A percentile compares a stretch with the other conserved stretches of the same genome.
phyloP scores from a whole-genome alignment of 2,329 filamentous ascomycete species.

The Xylariaceae sp. region DNA sequence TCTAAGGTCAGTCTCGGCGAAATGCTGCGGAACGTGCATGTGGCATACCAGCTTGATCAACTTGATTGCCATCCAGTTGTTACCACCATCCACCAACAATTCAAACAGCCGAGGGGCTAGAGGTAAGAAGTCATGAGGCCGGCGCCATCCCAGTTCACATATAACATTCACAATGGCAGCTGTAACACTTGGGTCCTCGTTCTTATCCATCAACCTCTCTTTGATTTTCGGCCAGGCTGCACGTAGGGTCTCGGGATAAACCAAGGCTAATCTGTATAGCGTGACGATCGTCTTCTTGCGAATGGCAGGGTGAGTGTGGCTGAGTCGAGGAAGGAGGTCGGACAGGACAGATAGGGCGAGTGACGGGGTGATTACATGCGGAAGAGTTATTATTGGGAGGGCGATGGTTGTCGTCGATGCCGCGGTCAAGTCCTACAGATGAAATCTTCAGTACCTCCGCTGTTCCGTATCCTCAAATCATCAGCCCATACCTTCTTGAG shows the following conservation, averaged over 20 bases:
- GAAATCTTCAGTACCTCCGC: constrained; percentile 9
- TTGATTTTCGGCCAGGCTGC: constrained; percentile 98
- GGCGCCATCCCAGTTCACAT: constrained; percentile 91
- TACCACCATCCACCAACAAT: constrained; percentile 84
- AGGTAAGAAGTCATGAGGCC: constrained; percentile 91
- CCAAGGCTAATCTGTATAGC: constrained; percentile 86
- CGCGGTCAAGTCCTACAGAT: constrained; percentile 69
- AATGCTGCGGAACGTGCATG: constrained; percentile 12
- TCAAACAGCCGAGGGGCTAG: constrained; percentile 91
- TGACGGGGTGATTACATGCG: constrained; percentile 90
- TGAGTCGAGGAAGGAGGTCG: constrained; percentile 83
- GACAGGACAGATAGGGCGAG: constrained; percentile 87
- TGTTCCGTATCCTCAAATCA: not conserved
- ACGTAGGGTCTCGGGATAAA: constrained; percentile 93
- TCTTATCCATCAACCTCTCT: constrained; percentile 85
- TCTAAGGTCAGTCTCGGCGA: constrained; percentile 26
- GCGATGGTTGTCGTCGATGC: constrained; percentile 76
- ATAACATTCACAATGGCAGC: constrained; percentile 96
- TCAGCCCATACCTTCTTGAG: constrained; percentile 74
- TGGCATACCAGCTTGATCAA: constrained; percentile 84
- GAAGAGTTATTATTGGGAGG: constrained; percentile 85
- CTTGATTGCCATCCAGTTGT: constrained; percentile 99
- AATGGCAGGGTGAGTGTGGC: constrained; percentile 81
- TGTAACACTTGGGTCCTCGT: constrained; percentile 90
- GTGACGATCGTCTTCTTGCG: constrained; percentile 97